These are phyloP conservation scores for Exophiala bonariae DNA, from an alignment of 2,329 filamentous ascomycete species.

Conservation along the genomic window DNA sequence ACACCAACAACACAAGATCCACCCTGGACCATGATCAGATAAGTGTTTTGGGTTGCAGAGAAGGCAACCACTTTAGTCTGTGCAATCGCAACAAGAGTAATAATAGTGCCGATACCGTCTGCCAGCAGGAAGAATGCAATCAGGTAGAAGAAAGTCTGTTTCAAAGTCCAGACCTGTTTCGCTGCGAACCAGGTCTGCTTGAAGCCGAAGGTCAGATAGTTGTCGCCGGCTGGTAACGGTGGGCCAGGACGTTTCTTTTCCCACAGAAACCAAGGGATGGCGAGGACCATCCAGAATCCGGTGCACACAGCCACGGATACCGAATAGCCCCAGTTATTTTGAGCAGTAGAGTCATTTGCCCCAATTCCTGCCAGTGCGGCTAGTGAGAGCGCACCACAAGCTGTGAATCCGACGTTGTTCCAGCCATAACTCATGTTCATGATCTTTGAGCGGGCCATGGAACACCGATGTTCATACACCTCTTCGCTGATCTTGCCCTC, in stretches of 20 bases:
- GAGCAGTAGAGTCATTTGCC: slow-evolving; percentile 41
- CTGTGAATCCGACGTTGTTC: slow-evolving; percentile 7
- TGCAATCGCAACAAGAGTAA: slow-evolving; percentile 40
- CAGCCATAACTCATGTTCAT: slow-evolving; percentile 28
- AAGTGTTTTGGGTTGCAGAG: slow-evolving; percentile 43
- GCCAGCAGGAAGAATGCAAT: slow-evolving; percentile 44
- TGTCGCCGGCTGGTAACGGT: slow-evolving; percentile 40
- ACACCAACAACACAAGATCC: slow-evolving; percentile 40
- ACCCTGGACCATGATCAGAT: slow-evolving; percentile 42
- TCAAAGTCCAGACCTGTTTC: slow-evolving; percentile 38
- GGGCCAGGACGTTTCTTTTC: slow-evolving; percentile 42
- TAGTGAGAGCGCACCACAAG: slow-evolving; percentile 7
- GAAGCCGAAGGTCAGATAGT: slow-evolving; percentile 41
- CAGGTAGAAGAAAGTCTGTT: slow-evolving; percentile 44
- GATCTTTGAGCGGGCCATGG: slow-evolving; percentile 43
- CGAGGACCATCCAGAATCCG: slow-evolving; percentile 42
- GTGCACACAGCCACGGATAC: slow-evolving; percentile 32
- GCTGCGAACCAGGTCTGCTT: slow-evolving; percentile 43
- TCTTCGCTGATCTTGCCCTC: slow-evolving; percentile 39
- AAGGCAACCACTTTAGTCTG: slow-evolving; percentile 43
- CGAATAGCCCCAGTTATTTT: slow-evolving; percentile 45
- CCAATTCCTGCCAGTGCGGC: slow-evolving; percentile 33
- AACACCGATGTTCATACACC: slow-evolving; percentile 44
- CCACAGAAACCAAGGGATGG: slow-evolving; percentile 46
- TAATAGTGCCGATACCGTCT: slow-evolving; percentile 44